These are phyloP conservation scores for Nigrograna mackinnonii DNA, from an alignment of 2,329 filamentous ascomycete genomes.

Conservation along the genomic window DNA sequence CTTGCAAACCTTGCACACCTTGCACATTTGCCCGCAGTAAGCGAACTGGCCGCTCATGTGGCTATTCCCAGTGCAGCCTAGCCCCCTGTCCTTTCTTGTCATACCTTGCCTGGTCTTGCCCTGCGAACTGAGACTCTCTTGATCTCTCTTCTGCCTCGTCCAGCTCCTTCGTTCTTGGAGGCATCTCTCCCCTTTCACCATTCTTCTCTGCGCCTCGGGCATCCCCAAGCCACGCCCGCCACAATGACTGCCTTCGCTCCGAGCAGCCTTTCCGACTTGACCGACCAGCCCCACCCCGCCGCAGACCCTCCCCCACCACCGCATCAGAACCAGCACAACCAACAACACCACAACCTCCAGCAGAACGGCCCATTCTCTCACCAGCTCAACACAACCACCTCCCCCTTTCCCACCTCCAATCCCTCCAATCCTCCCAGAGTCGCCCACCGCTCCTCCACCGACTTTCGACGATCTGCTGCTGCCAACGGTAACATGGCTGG, in stretches of 20 bases:
- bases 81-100: neutral
- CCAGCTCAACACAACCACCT: constrained; percentile 25
- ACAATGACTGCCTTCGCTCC: constrained; percentile 33
- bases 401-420: constrained; percentile 14
- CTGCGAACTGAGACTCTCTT: too few relatives aligned
- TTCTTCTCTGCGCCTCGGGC: neutral
- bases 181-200: neutral
- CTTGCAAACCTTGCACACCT: too few relatives aligned
- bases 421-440: constrained; percentile 21
- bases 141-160: neutral
- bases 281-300: constrained; percentile 18
- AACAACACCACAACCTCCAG: constrained; percentile 26
- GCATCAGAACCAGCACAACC: constrained; percentile 2
- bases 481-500: constrained; percentile 36
- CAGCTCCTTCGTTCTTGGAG: neutral
- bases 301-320: constrained; percentile 30
- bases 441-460: constrained; percentile 29
- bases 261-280: constrained; percentile 12
- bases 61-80: too few relatives aligned
- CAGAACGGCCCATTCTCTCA: constrained; percentile 27
- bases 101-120: neutral
- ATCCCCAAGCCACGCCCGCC: neutral
- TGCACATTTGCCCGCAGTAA: too few relatives aligned
- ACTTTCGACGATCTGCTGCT: constrained; percentile 28
- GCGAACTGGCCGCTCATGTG: too few relatives aligned